Conservation (phyloP, 768 basidiomycete genomes). For the Mycena pura region DNA sequence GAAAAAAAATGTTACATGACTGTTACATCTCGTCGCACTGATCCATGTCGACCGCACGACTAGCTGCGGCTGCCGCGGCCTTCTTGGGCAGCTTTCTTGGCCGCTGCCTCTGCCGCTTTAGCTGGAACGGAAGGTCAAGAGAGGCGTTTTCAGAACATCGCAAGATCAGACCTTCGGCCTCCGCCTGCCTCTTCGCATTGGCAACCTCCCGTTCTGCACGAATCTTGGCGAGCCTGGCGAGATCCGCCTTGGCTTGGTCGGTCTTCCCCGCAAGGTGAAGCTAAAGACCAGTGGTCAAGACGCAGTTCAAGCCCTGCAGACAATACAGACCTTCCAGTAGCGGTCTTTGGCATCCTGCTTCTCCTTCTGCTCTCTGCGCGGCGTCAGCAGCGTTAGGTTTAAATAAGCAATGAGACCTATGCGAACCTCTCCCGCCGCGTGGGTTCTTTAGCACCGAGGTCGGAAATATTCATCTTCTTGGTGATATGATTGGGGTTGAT, state of each 20-base stretch:
- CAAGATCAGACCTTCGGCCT: conserved; percentile 71
- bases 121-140: conserved; percentile 45
- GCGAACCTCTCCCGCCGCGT: conserved; percentile 70
- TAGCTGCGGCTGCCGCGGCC: conserved; percentile 40
- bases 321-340: conserved; percentile 77
- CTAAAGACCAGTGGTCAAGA: conserved; percentile 40
- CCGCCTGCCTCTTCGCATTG: conserved; percentile 86
- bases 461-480: conserved; percentile 80
- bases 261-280: conserved; percentile 86
- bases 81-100: conserved; percentile 62
- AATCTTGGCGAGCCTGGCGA: conserved; percentile 86
- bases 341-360: conserved; percentile 87
- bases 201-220: conserved; percentile 88
- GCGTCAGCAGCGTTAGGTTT: conserved; percentile 2
- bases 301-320: background rate
- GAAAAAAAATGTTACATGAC: background rate
- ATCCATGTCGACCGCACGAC: conserved; percentile 26
- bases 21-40: conserved; percentile 8
- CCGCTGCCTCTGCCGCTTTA: conserved; percentile 67
- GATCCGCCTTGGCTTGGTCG: conserved; percentile 86
- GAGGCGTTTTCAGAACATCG: too few species aligned
- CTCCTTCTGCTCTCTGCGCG: conserved; percentile 85
- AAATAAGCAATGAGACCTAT: background rate
- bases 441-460: conserved; percentile 67
- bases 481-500: conserved; percentile 79